These are phyloP conservation scores for Barnettozyma hawaiiensis DNA, from an alignment of 1,139 yeast species.

Conservation along the genomic window DNA sequence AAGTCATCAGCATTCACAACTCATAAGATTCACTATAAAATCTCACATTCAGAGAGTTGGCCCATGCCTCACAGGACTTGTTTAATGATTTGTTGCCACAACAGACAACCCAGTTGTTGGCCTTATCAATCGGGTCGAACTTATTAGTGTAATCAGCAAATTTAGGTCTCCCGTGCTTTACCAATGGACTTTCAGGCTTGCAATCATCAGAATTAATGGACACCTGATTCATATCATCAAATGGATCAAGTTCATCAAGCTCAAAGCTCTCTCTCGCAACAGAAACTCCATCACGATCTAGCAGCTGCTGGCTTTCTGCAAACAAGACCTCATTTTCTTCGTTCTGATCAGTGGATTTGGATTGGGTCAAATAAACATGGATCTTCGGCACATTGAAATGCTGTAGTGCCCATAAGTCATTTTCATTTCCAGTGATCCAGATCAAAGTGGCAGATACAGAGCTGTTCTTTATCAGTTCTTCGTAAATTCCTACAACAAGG, in stretches of 20 bases:
- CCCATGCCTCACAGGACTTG: conserved; percentile 41
- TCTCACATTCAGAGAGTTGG: conserved; percentile 33
- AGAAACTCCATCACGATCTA: conserved; percentile 14
- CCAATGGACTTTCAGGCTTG: neutral
- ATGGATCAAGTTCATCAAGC: conserved; percentile 22
- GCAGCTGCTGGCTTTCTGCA: conserved; percentile 18
- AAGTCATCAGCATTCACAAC: conserved; percentile 9
- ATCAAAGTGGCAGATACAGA: conserved; percentile 66
- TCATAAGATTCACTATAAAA: conserved; percentile 38
- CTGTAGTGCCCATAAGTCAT: conserved; percentile 63
- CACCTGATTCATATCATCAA: conserved; percentile 13
- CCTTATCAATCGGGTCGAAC: conserved; percentile 16
- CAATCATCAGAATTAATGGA: neutral
- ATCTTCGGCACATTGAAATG: conserved; percentile 57
- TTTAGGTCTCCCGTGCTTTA: conserved; percentile 37
- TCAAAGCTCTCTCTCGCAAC: conserved; percentile 19
- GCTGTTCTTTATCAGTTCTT: conserved; percentile 62
- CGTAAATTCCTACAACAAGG: conserved; percentile 69
- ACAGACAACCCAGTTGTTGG: conserved; percentile 49
- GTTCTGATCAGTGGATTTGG: conserved; percentile 17
- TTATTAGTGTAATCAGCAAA: conserved; percentile 29
- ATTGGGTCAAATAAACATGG: conserved; percentile 58
- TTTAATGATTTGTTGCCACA: conserved; percentile 65
- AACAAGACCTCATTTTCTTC: neutral
- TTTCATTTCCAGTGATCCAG: conserved; percentile 81